A percentile compares a stretch with the other conserved stretches of the same genome.
Conservation (phyloP, 345 rosid species). For the Excoecaria agallocha region DNA sequence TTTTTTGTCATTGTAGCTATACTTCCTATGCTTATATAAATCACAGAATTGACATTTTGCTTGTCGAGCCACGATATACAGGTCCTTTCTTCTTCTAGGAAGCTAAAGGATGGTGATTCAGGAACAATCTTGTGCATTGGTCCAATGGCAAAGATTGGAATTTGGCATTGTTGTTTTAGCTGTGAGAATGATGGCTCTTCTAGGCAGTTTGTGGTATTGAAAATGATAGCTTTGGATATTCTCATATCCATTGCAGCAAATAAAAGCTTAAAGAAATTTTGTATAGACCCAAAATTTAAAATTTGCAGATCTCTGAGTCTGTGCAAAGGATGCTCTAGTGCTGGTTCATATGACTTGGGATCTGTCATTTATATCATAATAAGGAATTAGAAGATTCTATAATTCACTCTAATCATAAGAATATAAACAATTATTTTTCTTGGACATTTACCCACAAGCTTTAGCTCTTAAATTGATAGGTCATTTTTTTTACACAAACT, state of each 20-base stretch:
- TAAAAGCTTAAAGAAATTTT: slow-evolving; percentile 14
- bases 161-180: slow-evolving; percentile 12
- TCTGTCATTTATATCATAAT: background rate
- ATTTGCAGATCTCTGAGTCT: slow-evolving; percentile 28
- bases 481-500: too few species aligned
- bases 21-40: slow-evolving; percentile 5
- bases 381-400: too few species aligned
- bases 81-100: slow-evolving; percentile 21
- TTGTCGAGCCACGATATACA: background rate
- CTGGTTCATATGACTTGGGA: background rate
- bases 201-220: slow-evolving; percentile 26
- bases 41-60: background rate
- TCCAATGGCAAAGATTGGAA: slow-evolving; percentile 28
- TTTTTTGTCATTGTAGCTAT: background rate
- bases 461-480: too few species aligned
- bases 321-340: slow-evolving; percentile 18
- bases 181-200: slow-evolving; percentile 20
- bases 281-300: slow-evolving; percentile 14
- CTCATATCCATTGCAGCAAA: background rate
- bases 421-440: too few species aligned
- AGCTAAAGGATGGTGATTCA: background rate
- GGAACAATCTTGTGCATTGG: slow-evolving; percentile 24
- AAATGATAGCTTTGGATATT: slow-evolving; percentile 19
- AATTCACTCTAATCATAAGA: too few species aligned
- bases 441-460: too few species aligned